A percentile compares a stretch with the other conserved stretches of the same genome.
phyloP scores from a whole-genome alignment of 495 filamentous ascomycete genomes.

The Aspergillus sparsus region DNA sequence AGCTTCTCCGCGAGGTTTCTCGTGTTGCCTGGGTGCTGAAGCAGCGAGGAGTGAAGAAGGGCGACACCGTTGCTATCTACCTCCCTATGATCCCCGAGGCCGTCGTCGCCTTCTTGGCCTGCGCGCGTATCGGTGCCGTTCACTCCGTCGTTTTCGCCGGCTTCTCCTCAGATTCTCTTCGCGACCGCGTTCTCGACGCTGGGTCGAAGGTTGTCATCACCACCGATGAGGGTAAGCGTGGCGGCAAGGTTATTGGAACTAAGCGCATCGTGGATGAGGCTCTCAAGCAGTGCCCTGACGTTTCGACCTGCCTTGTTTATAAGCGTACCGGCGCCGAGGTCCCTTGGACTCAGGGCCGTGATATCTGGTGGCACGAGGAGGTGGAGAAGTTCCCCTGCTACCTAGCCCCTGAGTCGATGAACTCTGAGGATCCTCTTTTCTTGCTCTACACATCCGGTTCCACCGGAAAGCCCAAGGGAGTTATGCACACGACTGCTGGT shows the following conservation, averaged over 20 bases:
- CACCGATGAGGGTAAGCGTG: slow-evolving; percentile 94
- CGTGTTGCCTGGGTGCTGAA: slow-evolving; percentile 82
- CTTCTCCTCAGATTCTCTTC: slow-evolving; percentile 95
- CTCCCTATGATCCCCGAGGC: slow-evolving; percentile 99
- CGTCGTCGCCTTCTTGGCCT: slow-evolving; percentile 86
- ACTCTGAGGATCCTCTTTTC: slow-evolving; percentile 94
- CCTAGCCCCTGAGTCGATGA: slow-evolving; percentile 81
- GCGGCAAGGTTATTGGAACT: slow-evolving; percentile 95
- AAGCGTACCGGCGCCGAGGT: slow-evolving; percentile 95
- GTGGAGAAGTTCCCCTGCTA: slow-evolving; percentile 92
- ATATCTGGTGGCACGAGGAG: slow-evolving; percentile 99
- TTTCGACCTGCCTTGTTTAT: slow-evolving; percentile 82
- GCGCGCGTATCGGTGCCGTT: slow-evolving; percentile 87
- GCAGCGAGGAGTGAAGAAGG: slow-evolving; percentile 95
- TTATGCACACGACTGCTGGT: slow-evolving; percentile 96
- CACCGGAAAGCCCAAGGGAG: slow-evolving; percentile 97
- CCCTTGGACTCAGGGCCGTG: slow-evolving; percentile 84
- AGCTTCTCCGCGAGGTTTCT: slow-evolving; percentile 91
- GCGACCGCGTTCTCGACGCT: slow-evolving; percentile 92
- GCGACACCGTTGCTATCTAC: slow-evolving; percentile 96
- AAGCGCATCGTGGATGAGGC: slow-evolving; percentile 99
- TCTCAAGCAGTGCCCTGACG: slow-evolving; percentile 93
- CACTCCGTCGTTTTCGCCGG: slow-evolving; percentile 99
- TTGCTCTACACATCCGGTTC: slow-evolving; percentile 97
- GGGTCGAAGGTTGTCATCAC: slow-evolving; percentile 92